Conservation (phyloP, 805 yeast species). For the Starmerella stigmatis region DNA sequence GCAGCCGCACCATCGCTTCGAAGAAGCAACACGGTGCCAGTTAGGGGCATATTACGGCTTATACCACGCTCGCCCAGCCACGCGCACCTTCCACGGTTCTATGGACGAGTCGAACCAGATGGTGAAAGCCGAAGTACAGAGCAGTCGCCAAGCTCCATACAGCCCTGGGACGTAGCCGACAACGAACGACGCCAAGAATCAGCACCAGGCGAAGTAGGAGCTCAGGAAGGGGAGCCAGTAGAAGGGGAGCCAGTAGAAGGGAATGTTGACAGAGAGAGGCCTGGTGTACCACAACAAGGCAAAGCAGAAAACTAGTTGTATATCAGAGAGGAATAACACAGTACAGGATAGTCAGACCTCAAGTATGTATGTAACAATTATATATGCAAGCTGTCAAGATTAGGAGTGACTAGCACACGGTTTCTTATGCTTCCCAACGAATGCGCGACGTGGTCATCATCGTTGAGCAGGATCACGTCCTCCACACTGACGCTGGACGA, state of each 20-base stretch:
- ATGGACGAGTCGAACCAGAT: neutral
- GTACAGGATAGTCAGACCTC: too few species aligned
- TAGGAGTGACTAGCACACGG: conserved; percentile 52
- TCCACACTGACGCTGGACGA: conserved; percentile 60
- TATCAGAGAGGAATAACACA: too few species aligned
- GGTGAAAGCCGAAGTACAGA: too few species aligned
- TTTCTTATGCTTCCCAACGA: conserved; percentile 47
- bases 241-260: too few species aligned
- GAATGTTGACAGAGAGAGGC: too few species aligned
- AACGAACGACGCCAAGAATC: too few species aligned
- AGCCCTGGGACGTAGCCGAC: too few species aligned
- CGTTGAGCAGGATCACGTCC: conserved; percentile 52
- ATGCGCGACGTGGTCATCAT: conserved; percentile 33
- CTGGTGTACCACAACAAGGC: too few species aligned
- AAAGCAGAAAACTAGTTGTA: neutral
- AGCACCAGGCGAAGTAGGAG: too few species aligned
- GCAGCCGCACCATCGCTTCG: neutral
- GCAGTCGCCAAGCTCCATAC: too few species aligned
- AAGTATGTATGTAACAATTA: neutral
- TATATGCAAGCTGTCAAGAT: conserved; percentile 21
- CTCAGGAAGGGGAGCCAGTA: too few species aligned
- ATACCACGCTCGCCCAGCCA: neutral
- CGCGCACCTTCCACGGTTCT: neutral
- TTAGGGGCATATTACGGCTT: neutral
- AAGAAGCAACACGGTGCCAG: neutral